phyloP scores from a whole-genome alignment of 805 yeast genomes.

The Yarrowia divulgata region DNA sequence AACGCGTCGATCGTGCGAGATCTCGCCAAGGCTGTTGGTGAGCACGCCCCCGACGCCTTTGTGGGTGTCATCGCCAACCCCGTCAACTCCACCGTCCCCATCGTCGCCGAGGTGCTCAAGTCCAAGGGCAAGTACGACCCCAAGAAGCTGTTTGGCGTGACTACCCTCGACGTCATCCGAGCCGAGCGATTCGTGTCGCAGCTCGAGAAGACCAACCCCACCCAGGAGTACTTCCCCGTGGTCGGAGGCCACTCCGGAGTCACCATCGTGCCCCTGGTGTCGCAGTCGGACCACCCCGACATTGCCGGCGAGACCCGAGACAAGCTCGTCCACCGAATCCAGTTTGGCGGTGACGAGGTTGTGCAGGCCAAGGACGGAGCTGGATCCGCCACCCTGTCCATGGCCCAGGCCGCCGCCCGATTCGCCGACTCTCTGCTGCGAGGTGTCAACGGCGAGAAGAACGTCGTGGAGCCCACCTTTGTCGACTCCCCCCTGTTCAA shows the following conservation, averaged over 20 bases:
- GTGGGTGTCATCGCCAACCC: constrained; percentile 90
- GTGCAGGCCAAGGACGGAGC: constrained; percentile 94
- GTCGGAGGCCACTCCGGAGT: constrained; percentile 96
- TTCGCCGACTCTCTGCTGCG: constrained; percentile 67
- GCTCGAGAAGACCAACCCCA: constrained; percentile 42
- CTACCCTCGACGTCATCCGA: constrained; percentile 85
- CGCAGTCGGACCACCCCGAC: constrained; percentile 53
- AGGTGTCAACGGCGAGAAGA: constrained; percentile 54
- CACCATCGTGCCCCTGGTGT: constrained; percentile 86
- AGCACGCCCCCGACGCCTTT: constrained; percentile 73
- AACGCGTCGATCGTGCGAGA: constrained; percentile 81
- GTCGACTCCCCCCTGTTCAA: constrained; percentile 79
- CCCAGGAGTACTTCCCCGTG: constrained; percentile 73
- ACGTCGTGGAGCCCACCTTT: constrained; percentile 58
- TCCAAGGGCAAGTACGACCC: constrained; percentile 73
- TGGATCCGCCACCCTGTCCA: constrained; percentile 93
- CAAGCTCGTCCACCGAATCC: constrained; percentile 83
- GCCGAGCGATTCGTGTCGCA: constrained; percentile 69
- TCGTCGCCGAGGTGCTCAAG: constrained; percentile 80
- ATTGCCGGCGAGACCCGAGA: constrained; percentile 54
- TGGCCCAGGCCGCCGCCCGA: constrained; percentile 93
- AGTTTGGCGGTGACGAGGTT: constrained; percentile 96
- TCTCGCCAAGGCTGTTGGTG: constrained; percentile 77
- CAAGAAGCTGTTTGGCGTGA: constrained; percentile 80
- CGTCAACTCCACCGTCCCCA: constrained; percentile 91